Base-by-base conservation (phyloP, 148 eudicot species). In the Polygonum aviculare region DNA sequence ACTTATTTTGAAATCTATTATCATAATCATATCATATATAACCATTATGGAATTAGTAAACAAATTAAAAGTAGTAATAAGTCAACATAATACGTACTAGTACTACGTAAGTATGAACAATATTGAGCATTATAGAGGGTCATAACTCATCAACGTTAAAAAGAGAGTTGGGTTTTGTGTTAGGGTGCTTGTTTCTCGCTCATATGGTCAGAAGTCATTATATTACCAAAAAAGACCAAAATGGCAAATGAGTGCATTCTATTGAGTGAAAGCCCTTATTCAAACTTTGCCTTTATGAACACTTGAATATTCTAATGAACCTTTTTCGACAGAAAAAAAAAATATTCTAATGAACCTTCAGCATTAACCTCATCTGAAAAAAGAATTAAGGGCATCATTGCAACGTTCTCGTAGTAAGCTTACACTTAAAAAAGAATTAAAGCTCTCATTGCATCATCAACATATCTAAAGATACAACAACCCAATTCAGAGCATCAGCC, bases 401-500 rank as follows among this genome's bases (percentile, higher is more conserved):
- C 82, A 93, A 78, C 78, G 98, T 91, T 81, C 90, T 91, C 51
- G 98, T 93, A 26, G 31, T 26, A 65, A 93, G 90, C 88, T 91
- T 93, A 83, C 98, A 93, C 90, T 93, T 93, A 74, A 92, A 89
- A 60, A 93, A 89, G 82, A 93, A 26, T 26, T 26, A 26, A 73
- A 71, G 83, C 89, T 84, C 93, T 90, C 92, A 90, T 91, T 67
- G 96, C 94, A 85, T 92, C 91, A 82, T 90, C 84, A 47, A 92
- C 97, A 80, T 87, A 95, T 48, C 97, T 92, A 79, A 40, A 52
- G 47, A 45, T 21, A 41, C 51, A 71, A 16, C 74, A 71, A 26
- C 31, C 31, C 31, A 26, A 71, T 33, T 39, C 41, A 39, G 6
- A 7, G 41, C 41, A 35, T 38, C 26, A 31, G 31, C 33, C 12